A percentile compares a stretch with the other conserved stretches of the same genome.
Evolutionary conservation across 441 rosid species (phyloP).

Genomic region (Adansonia rubrostipa): DNA sequence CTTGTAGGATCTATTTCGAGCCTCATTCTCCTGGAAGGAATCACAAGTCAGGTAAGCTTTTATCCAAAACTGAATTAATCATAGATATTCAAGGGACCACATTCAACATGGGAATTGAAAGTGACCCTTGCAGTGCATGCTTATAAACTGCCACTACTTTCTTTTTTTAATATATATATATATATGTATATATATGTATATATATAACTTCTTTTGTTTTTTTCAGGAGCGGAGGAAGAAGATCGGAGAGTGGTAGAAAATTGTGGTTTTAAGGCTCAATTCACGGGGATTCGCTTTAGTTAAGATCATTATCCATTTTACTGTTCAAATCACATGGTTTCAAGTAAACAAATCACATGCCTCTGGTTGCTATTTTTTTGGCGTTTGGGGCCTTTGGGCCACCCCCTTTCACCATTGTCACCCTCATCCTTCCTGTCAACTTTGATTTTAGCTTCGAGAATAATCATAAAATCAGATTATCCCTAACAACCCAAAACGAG

Average conservation of each 20-base stretch:
- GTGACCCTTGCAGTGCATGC: slow-evolving; percentile 9
- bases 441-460: not conserved
- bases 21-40: not conserved
- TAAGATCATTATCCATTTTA: slow-evolving; percentile 24
- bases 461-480: slow-evolving; percentile 13
- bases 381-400: not conserved
- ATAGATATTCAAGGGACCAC: not conserved
- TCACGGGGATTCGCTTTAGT: not conserved
- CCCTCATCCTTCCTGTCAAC: slow-evolving; percentile 24
- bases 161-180: not conserved
- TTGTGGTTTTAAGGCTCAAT: not conserved
- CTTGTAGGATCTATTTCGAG: not conserved
- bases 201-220: not conserved
- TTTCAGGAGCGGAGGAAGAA: not conserved
- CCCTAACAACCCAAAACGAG: not conserved
- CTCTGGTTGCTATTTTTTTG: slow-evolving; percentile 16
- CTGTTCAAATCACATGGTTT: slow-evolving; percentile 27
- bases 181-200: not conserved
- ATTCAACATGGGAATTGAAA: slow-evolving; percentile 3
- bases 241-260: not conserved
- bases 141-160: not conserved
- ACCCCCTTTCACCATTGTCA: slow-evolving; percentile 19
- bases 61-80: slow-evolving; percentile 2
- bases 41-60: not conserved
- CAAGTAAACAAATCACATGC: slow-evolving; percentile 29